These are phyloP conservation scores for Fusarium sp. DNA, from an alignment of 2,329 filamentous ascomycete genomes.

Conservation along the genomic window DNA sequence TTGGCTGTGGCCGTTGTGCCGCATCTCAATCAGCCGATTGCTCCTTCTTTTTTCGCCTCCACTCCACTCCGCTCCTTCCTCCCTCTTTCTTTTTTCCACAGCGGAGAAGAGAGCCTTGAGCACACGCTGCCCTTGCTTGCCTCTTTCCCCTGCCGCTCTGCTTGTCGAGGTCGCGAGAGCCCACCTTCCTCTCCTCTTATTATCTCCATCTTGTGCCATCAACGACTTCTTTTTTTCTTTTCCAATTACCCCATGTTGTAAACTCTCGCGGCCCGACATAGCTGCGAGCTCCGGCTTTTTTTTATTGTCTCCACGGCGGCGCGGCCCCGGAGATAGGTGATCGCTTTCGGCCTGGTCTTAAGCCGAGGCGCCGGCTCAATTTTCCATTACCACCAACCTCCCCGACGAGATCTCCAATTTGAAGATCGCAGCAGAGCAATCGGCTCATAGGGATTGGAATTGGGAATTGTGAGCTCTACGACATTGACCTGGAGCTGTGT, in stretches of 20 bases:
- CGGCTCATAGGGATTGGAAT: constrained; percentile 28
- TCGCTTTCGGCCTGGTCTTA: constrained; percentile 31
- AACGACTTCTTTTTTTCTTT: background rate
- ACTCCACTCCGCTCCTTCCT: constrained; percentile 27
- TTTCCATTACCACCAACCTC: constrained; percentile 41
- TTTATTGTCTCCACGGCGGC: constrained; percentile 24
- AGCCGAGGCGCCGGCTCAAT: constrained; percentile 41
- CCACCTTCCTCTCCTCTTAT: constrained; percentile 16
- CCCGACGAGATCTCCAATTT: constrained; percentile 25
- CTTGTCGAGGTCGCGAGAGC: constrained; percentile 47
- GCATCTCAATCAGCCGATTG: constrained; percentile 44
- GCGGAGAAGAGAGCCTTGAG: constrained; percentile 36
- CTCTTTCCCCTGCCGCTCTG: constrained; percentile 19
- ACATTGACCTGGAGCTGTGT: constrained; percentile 2
- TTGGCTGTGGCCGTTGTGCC: constrained; percentile 32
- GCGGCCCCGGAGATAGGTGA: constrained; percentile 36
- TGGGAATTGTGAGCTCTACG: constrained; percentile 4
- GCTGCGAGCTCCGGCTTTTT: constrained; percentile 37
- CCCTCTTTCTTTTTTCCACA: constrained; percentile 27
- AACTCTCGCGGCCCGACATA: constrained; percentile 45
- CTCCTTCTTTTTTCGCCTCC: constrained; percentile 37
- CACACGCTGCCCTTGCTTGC: constrained; percentile 28
- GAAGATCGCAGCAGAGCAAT: constrained; percentile 27
- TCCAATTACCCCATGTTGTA: constrained; percentile 7
- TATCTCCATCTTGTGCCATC: constrained; percentile 22